Evolutionary conservation across 805 yeast genomes (phyloP).

Genomic region (Pichia phayaonensis): DNA sequence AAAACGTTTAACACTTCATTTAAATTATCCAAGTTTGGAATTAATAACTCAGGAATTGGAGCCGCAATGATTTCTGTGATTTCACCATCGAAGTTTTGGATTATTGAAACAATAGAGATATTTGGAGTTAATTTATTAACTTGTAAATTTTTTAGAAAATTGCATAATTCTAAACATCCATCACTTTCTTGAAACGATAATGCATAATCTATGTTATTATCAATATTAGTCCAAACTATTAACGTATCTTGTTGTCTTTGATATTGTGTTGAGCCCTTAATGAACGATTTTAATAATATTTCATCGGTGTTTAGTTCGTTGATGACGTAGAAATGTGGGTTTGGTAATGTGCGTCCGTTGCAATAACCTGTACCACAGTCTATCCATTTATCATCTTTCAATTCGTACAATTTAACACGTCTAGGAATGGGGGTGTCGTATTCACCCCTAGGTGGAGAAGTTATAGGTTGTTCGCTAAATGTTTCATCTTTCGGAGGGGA

Average conservation of each 20-base stretch:
- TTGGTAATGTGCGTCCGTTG: slow-evolving; percentile 51
- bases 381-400: slow-evolving; percentile 78
- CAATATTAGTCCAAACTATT: slow-evolving; percentile 84
- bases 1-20: slow-evolving; percentile 47
- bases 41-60: slow-evolving; percentile 63
- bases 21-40: slow-evolving; percentile 46
- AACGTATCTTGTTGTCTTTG: slow-evolving; percentile 93
- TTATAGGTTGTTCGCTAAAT: background rate
- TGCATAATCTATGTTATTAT: slow-evolving; percentile 64
- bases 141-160: slow-evolving; percentile 66
- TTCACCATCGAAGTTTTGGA: slow-evolving; percentile 39
- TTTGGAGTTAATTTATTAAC: slow-evolving; percentile 45
- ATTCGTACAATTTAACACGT: slow-evolving; percentile 84
- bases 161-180: slow-evolving; percentile 81
- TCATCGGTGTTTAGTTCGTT: slow-evolving; percentile 59
- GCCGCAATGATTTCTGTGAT: slow-evolving; percentile 74
- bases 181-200: slow-evolving; percentile 85
- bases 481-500: background rate
- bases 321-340: slow-evolving; percentile 62
- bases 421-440: slow-evolving; percentile 40
- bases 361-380: slow-evolving; percentile 93
- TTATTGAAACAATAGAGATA: slow-evolving; percentile 68
- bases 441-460: background rate
- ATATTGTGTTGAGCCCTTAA: slow-evolving; percentile 74
- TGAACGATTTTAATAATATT: slow-evolving; percentile 51